Conservation (phyloP, 2,329 filamentous ascomycete species). For the Geosmithia putterillii region DNA sequence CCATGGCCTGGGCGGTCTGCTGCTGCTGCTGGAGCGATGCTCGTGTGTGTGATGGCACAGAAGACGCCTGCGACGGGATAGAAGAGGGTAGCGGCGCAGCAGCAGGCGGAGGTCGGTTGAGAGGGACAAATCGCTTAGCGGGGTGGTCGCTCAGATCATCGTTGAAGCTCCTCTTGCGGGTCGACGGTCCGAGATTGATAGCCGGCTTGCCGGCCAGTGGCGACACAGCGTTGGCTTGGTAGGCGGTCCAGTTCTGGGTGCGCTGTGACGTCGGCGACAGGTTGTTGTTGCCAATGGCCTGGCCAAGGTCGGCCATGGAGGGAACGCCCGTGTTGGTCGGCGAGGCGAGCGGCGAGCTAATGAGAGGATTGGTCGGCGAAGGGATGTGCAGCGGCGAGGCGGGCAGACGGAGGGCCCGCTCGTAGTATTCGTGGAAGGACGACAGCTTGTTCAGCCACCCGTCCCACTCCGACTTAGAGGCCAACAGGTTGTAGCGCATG, state of each 20-base stretch:
- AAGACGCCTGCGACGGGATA: slow-evolving; percentile 31
- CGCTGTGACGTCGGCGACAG: slow-evolving; percentile 28
- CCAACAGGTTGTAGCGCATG: slow-evolving; percentile 87
- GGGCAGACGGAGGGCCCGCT: slow-evolving; percentile 44
- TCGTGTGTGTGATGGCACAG: slow-evolving; percentile 38
- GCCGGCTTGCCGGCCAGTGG: slow-evolving; percentile 35
- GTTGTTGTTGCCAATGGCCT: slow-evolving; percentile 17
- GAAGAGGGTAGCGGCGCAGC: too few relatives aligned
- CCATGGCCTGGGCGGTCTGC: too few relatives aligned
- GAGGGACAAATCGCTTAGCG: slow-evolving; percentile 32
- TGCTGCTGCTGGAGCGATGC: too few relatives aligned
- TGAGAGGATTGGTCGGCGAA: slow-evolving; percentile 24
- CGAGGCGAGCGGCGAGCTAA: slow-evolving; percentile 35
- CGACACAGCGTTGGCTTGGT: slow-evolving; percentile 28
- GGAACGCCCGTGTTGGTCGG: slow-evolving; percentile 26
- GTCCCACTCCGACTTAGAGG: slow-evolving; percentile 76
- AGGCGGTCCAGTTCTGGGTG: slow-evolving; percentile 22
- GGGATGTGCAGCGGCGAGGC: slow-evolving; percentile 27
- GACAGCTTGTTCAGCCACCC: slow-evolving; percentile 76
- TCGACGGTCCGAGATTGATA: slow-evolving; percentile 20
- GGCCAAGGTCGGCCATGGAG: slow-evolving; percentile 16
- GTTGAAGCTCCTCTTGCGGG: slow-evolving; percentile 39
- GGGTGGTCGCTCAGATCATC: slow-evolving; percentile 39
- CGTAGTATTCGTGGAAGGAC: slow-evolving; percentile 74
- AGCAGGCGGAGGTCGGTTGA: slow-evolving; percentile 5